These are phyloP conservation scores for Ogataea paraovalis DNA, from an alignment of 805 yeast species.

Conservation along the genomic window DNA sequence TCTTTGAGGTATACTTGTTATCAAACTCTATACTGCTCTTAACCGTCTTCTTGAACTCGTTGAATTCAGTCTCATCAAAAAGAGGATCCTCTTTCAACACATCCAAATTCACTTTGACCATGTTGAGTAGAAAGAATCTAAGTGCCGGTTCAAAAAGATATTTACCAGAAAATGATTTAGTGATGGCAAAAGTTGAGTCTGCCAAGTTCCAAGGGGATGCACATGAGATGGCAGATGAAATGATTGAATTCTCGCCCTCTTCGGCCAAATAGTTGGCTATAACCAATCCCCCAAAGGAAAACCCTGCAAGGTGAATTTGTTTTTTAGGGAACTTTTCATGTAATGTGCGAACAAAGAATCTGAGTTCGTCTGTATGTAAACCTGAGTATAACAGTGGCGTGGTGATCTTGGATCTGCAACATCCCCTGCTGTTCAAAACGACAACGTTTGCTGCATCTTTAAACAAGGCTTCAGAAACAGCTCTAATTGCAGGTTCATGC, in stretches of 20 bases:
- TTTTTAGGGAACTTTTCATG: conserved; percentile 53
- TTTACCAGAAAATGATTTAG: conserved; percentile 35
- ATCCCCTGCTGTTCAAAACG: conserved; percentile 67
- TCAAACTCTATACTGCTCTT: conserved; percentile 55
- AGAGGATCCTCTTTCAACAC: conserved; percentile 31
- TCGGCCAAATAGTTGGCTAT: conserved; percentile 67
- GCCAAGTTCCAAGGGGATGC: conserved; percentile 74
- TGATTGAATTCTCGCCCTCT: conserved; percentile 48
- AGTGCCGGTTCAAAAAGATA: conserved; percentile 40
- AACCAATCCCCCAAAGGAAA: conserved; percentile 69
- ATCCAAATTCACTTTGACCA: conserved; percentile 41
- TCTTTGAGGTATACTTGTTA: conserved; percentile 52
- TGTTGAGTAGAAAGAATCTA: conserved; percentile 37
- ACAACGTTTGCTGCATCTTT: conserved; percentile 48
- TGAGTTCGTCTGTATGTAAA: conserved; percentile 63
- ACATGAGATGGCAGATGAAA: conserved; percentile 55
- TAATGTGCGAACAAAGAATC: conserved; percentile 52
- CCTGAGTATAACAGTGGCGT: conserved; percentile 67
- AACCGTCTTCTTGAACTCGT: conserved; percentile 33
- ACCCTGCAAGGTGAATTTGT: conserved; percentile 62
- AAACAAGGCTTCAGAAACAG: conserved; percentile 44
- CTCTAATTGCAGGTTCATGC: conserved; percentile 67
- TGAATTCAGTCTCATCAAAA: conserved; percentile 22
- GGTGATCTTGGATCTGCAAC: conserved; percentile 69
- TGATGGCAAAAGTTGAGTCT: conserved; percentile 46